Evolutionary conservation across 2,329 filamentous ascomycete species (phyloP).

Genomic region (Colletotrichum costaricense): DNA sequence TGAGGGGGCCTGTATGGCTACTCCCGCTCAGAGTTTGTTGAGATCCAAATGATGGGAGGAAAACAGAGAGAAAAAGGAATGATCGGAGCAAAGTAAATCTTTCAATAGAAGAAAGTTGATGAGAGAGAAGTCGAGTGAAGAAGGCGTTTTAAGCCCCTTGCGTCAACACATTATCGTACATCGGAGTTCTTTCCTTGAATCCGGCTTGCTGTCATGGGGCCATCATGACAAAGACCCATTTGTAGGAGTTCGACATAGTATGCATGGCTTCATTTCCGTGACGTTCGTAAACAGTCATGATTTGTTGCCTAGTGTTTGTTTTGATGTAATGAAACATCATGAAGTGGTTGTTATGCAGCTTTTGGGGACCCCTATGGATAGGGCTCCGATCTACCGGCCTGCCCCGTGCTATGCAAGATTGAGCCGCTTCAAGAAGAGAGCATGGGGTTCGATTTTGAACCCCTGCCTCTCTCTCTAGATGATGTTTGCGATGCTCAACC

Average conservation of each 20-base stretch:
- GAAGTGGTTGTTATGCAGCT: neutral
- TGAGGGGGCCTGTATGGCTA: constrained; percentile 4
- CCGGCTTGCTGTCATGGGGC: neutral
- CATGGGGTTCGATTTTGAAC: neutral
- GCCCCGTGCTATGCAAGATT: neutral
- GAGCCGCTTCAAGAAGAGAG: neutral
- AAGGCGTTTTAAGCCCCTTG: constrained; percentile 8
- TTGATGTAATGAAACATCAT: constrained; percentile 1
- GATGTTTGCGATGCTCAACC: constrained; percentile 59
- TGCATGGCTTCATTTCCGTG: constrained; percentile 20
- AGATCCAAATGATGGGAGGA: neutral
- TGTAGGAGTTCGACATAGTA: neutral
- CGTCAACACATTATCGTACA: constrained; percentile 31
- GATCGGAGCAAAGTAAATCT: neutral
- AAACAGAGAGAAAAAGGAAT: neutral
- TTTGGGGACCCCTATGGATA: neutral
- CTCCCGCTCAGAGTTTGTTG: neutral
- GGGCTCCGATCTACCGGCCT: neutral
- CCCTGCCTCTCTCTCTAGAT: constrained; percentile 42
- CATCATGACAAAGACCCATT: neutral
- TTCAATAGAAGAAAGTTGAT: neutral
- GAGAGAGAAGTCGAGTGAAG: neutral
- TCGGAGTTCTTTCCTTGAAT: neutral
- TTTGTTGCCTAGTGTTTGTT: constrained; percentile 14
- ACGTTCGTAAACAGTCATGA: constrained; percentile 26